Percentiles rank a stretch among this genome's conserved stretches.
Evolutionary conservation across 768 basidiomycete genomes (phyloP).

Genomic region (Gyrodon lividus): DNA sequence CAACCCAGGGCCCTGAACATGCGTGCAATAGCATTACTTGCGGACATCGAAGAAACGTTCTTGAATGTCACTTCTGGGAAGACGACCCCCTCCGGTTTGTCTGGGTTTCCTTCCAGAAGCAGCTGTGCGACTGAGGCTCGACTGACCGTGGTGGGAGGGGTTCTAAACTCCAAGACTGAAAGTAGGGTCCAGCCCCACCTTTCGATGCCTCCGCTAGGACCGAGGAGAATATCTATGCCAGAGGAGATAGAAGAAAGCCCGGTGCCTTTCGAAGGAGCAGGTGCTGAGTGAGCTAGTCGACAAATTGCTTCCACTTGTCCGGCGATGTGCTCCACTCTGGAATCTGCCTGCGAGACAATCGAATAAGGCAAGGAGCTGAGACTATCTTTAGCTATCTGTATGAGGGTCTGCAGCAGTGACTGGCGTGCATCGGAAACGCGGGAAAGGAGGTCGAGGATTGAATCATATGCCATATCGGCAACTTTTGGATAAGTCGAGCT

Average conservation of each 20-base stretch:
- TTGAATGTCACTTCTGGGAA: slow-evolving; percentile 65
- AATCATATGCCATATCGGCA: slow-evolving; percentile 43
- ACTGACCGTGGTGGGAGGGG: slow-evolving; percentile 49
- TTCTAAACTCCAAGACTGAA: slow-evolving; percentile 71
- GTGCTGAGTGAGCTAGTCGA: slow-evolving; percentile 34
- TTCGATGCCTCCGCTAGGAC: slow-evolving; percentile 81
- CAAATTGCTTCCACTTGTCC: slow-evolving; percentile 72
- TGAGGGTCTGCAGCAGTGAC: slow-evolving; percentile 52
- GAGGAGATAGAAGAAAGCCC: slow-evolving; percentile 46
- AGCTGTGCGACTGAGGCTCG: slow-evolving; percentile 50
- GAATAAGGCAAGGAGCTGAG: slow-evolving; percentile 71
- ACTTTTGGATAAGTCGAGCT: slow-evolving; percentile 56
- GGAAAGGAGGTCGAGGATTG: slow-evolving; percentile 46
- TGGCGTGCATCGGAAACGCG: slow-evolving; percentile 41
- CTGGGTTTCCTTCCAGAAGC: slow-evolving; percentile 52
- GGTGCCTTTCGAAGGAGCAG: slow-evolving; percentile 9
- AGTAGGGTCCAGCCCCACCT: slow-evolving; percentile 91
- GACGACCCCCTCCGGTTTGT: slow-evolving; percentile 30
- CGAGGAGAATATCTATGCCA: slow-evolving; percentile 63
- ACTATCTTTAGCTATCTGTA: slow-evolving; percentile 62
- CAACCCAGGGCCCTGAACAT: slow-evolving; percentile 76
- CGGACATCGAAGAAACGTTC: slow-evolving; percentile 50
- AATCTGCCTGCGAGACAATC: slow-evolving; percentile 67
- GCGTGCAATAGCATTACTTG: slow-evolving; percentile 53
- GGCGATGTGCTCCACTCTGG: slow-evolving; percentile 69